Percentiles rank a stretch among this genome's conserved stretches.
phyloP scores from a whole-genome alignment of 225 moss, liverwort and hornwort genomes.

The Bryum argenteum region DNA sequence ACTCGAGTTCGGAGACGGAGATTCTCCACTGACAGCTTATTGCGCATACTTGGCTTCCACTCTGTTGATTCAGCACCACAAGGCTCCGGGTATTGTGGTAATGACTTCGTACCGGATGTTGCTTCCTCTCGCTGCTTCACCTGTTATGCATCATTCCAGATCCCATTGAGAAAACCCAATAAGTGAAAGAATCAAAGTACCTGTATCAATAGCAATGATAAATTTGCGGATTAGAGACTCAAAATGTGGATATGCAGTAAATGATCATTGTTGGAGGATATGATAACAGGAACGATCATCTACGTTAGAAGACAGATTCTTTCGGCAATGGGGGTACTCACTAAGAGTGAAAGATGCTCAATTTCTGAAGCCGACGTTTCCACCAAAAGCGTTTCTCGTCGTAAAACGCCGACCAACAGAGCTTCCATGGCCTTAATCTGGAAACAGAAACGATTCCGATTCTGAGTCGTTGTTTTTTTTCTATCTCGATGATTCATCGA shows the following conservation, averaged over 20 bases:
- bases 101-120: constrained; percentile 44
- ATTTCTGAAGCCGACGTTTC: constrained; percentile 70
- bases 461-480: no score
- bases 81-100: constrained; percentile 37
- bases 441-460: neutral
- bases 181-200: no score
- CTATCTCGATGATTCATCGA: no score
- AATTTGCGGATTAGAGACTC: no score
- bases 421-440: constrained; percentile 59
- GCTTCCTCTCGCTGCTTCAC: constrained; percentile 72
- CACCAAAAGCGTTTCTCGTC: constrained; percentile 53
- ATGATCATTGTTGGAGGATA: no score
- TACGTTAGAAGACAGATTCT: no score
- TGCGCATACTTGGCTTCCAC: constrained; percentile 37
- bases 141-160: constrained; percentile 35
- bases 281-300: no score
- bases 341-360: constrained; percentile 73
- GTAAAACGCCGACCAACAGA: constrained; percentile 57
- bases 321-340: constrained; percentile 18
- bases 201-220: no score
- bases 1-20: constrained; percentile 54
- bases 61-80: constrained; percentile 38
- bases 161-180: no score
- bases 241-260: no score
- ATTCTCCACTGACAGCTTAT: constrained; percentile 59